These are phyloP conservation scores for Auxenochlorella pyrenoidosa DNA, from an alignment of 139 green algal species.

Conservation along the genomic window DNA sequence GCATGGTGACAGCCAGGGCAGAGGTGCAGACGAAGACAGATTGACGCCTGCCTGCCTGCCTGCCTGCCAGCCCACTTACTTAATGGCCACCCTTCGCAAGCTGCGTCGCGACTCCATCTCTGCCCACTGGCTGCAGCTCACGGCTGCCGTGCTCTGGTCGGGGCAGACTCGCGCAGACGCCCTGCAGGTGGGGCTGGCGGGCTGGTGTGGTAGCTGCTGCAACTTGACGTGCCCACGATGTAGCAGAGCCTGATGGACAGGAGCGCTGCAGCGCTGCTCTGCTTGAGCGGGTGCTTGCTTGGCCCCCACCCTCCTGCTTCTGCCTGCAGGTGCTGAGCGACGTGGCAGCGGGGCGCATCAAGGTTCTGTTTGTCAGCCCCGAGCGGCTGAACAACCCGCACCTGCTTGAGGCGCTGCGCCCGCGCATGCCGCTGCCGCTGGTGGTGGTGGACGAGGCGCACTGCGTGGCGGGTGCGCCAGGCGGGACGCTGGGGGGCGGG, in stretches of 20 bases:
- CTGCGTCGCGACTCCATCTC: background rate
- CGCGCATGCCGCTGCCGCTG: slow-evolving; percentile 57
- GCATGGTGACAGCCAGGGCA: background rate
- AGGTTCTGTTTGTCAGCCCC: slow-evolving; percentile 91
- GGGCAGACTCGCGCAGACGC: slow-evolving; percentile 58
- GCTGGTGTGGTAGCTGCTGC: no score
- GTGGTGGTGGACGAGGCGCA: slow-evolving; percentile 91
- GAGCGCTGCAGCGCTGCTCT: no score
- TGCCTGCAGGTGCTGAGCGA: slow-evolving; percentile 13
- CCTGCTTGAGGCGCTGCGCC: slow-evolving; percentile 71
- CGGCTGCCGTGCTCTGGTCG: slow-evolving; percentile 80
- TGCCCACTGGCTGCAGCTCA: slow-evolving; percentile 51
- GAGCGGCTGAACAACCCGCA: slow-evolving; percentile 83
- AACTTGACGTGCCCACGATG: no score
- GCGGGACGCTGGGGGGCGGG: no score
- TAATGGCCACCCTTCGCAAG: background rate
- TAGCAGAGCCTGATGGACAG: no score
- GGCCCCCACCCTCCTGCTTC: background rate
- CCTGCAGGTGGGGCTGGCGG: background rate
- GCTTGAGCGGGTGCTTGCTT: no score
- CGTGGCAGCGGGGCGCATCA: slow-evolving; percentile 50
- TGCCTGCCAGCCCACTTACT: background rate
- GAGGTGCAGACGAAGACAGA: background rate
- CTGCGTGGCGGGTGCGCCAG: slow-evolving; percentile 76
- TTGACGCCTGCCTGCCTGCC: no score